Base-by-base conservation (phyloP, 352 stramenopile species). In the Thalassiosira hispida region DNA sequence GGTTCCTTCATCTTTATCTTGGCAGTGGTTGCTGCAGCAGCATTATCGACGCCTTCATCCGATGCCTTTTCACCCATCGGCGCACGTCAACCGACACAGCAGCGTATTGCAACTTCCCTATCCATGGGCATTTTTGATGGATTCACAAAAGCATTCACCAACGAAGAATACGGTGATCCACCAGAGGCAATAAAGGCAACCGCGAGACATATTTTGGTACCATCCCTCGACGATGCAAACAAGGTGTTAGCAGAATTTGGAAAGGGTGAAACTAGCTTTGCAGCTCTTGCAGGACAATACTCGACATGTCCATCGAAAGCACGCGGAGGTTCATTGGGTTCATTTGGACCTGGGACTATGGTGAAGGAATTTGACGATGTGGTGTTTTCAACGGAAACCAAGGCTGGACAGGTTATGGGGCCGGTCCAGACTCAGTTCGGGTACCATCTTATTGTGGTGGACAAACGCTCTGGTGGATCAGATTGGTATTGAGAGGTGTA, bases 321-420 rank as follows among this genome's bases (percentile, higher is more conserved):
- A 9, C 51, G 70, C 18, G 83, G 84, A 33, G 86, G 86, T 49
- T 87, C 75, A 22, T 59, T 92, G 47, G 86, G 86, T 20, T 83
- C 52, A 27, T 92, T 92, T 75, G 14, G 31, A 38, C 86, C 86
- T 25, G 86, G 86, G 11, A 85, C 59, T 2, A 92, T 92, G 86
- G 86, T 92, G 11, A 76, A 78, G 27, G 86, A 92, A 75, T 92
- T 92, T 65, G 86, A 92, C 55, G 76, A 85, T 35, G 86, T 90
- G 31, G 31, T 92, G n/a, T 92, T 92, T 82, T 64, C 69, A 38
- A 73, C 81, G 7, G 63, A 88, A 3, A 88, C 83, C 0, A 69
- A 70, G 20, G 60, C 86, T 33, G 81, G 81, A 9, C 63, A 88
- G 68, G 22, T 91, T 1, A 65, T 86, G 49, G 84, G 71, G 22